These are phyloP conservation scores for Yamadazyma kanchanaburiensis DNA, from an alignment of 1,139 yeast species.

Conservation along the genomic window DNA sequence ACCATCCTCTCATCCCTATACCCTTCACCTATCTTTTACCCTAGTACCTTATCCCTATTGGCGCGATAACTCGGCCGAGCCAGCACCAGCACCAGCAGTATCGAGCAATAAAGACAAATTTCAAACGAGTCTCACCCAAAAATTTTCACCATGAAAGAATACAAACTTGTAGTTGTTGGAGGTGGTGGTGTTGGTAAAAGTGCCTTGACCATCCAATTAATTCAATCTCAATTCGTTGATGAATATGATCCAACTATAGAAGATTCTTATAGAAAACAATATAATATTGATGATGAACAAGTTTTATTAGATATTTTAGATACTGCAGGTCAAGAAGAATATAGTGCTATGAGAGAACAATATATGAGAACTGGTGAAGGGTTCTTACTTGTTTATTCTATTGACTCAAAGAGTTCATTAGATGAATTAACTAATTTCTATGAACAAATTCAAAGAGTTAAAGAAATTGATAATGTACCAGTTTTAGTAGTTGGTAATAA, in stretches of 20 bases:
- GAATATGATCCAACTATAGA: constrained; percentile 98
- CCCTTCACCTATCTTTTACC: background rate
- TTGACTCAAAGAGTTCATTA: constrained; percentile 74
- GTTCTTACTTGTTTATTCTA: constrained; percentile 77
- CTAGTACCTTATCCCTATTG: background rate
- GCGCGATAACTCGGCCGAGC: background rate
- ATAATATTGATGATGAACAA: constrained; percentile 49
- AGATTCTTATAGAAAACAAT: constrained; percentile 61
- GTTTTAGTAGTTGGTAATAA: constrained; percentile 75
- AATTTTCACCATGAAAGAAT: constrained; percentile 52
- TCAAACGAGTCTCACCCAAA: background rate
- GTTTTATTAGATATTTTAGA: constrained; percentile 74
- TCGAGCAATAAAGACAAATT: background rate
- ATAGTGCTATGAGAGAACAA: constrained; percentile 92
- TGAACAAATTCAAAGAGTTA: constrained; percentile 83
- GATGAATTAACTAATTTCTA: constrained; percentile 76
- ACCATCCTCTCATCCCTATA: background rate
- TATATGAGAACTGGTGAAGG: constrained; percentile 95
- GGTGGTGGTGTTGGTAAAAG: constrained; percentile 99
- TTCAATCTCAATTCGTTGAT: constrained; percentile 89
- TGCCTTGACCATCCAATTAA: constrained; percentile 85
- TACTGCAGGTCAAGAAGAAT: constrained; percentile 98
- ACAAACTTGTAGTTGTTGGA: constrained; percentile 90
- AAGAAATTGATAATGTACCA: constrained; percentile 73
- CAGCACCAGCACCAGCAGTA: background rate